Evolutionary conservation across 805 yeast genomes (phyloP).

Genomic region (Komagataella kurtzmanii): DNA sequence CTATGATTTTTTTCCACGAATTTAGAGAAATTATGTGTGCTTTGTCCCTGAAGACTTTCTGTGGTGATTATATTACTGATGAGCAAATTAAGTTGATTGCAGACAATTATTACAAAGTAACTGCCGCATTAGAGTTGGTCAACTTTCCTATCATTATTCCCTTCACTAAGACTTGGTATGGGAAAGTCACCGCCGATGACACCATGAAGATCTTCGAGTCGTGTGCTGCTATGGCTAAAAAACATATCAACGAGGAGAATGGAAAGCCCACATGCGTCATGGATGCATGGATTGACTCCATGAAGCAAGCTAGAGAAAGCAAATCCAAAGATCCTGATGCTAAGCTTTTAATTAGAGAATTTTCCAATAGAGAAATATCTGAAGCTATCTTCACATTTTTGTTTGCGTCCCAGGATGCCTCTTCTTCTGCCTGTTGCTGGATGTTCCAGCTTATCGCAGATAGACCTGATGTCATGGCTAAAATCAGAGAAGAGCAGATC

Average conservation of each 20-base stretch:
- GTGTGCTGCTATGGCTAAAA: constrained; percentile 84
- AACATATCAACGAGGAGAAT: constrained; percentile 52
- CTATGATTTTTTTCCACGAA: constrained; percentile 75
- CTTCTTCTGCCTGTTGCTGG: constrained; percentile 97
- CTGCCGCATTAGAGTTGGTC: constrained; percentile 94
- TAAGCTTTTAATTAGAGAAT: constrained; percentile 60
- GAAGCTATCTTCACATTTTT: constrained; percentile 94
- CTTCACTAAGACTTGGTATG: constrained; percentile 96
- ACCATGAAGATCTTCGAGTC: constrained; percentile 84
- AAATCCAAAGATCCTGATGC: constrained; percentile 37
- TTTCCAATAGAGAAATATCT: constrained; percentile 82
- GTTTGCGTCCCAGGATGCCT: constrained; percentile 97
- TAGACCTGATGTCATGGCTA: constrained; percentile 78
- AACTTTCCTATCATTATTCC: constrained; percentile 96
- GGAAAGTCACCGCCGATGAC: constrained; percentile 83
- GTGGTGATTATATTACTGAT: constrained; percentile 90
- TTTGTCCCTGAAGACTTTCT: constrained; percentile 80
- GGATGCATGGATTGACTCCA: constrained; percentile 89
- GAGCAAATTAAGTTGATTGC: constrained; percentile 81
- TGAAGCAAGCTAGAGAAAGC: constrained; percentile 55
- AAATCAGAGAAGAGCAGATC: constrained; percentile 88
- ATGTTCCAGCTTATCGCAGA: constrained; percentile 92
- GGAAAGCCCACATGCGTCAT: constrained; percentile 78
- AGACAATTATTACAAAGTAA: constrained; percentile 82
- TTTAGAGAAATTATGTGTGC: constrained; percentile 97